Base-by-base conservation (phyloP, 208 protist species). In the Trypanosoma lewisi region DNA sequence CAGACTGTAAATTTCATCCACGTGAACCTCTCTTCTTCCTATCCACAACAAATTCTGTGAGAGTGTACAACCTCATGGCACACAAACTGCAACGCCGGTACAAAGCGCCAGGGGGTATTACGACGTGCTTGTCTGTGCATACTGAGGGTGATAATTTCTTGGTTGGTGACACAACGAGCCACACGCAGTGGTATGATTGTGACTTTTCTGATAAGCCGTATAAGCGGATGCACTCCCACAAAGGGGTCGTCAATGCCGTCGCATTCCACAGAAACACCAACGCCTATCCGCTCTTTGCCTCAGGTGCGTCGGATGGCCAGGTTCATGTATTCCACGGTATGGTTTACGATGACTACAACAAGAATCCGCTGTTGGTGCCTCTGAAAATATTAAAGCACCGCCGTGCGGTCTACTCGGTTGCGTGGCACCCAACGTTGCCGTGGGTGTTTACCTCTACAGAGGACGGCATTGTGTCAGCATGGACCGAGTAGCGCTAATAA, bases 361-460 rank as follows among this genome's bases (percentile, higher is more conserved):
- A 98, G 72, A 99, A 99, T 64, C 91, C 99, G 16, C 68, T 99
- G 5, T 89, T 99, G 52, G 98, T 99, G 37, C 99, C 99, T n/a
- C 81, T 99, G 28, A 99, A 99, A 75, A 97, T 99, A 44, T 73
- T 99, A 41, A 91, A 94, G 57, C 97, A 94, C 42, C 97, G 99
- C 68, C 74, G 87, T 7, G 78, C 83, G 49, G 94, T 91, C 75
- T 99, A 70, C 75, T 83, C 91, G 36, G 67, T 95, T 27, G 84
- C 75, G 25, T 99, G 98, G 87, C 98, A 99, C 67, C 98, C 98
- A 17, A 96, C 80, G 30, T 97, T 99, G 80, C 98, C 99, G 17
- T 99, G 99, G 99, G 67, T 99, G 3, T 99, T 99, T 72, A 98
- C 94, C 30, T 89, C 94, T 8, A 98, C 97, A 8, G 97, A 98